Evolutionary conservation across 1,284 basidiomycete genomes (phyloP), one percentile per base, ranked within the genome.

Genomic region (Volvariella volvacea): DNA sequence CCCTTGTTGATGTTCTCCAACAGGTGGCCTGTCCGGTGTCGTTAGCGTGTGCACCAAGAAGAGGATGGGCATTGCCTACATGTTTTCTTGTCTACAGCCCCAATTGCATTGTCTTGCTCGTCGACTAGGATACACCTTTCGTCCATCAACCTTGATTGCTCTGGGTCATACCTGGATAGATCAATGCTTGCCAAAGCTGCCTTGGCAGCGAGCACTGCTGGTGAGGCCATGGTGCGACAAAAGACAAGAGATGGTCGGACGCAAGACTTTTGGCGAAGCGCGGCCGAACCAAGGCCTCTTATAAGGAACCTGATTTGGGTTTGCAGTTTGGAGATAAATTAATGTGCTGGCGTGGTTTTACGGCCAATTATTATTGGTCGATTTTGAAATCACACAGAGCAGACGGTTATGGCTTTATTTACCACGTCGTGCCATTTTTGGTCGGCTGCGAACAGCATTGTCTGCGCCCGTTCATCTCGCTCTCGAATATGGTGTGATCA

Each of bases 1-100:
- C 94, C 94, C 58, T 88, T 85, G 63, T 87, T 83, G 62, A 99
- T 99, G 66, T 96, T 96, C 64, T 88, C 83, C 95, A 99, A 99
- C 43, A 99, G 71, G 69, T 99, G 96, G 63, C 93, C 93, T 94
- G 25, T 28, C 12, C 12, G 25, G 6, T 28, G 25, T 28, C 47
- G 47, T 42, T 34, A 28, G 25, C 37, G 9, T 6, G 40, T 19
- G 30, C 37, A 19, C 39, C 30, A 43, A 47, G 41, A 45, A 9
- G 10, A 25, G 33, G 42, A 46, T 43, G 34, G n/a, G n/a, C n/a
- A n/a, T 19, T 33, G 71, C 86, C 56, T 58, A 92, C 95, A 99
- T 39, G 90, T 93, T 71, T 99, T 99, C 74, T 99, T 99, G 66
- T 92, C 89, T 49, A 87, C 81, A 46, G 95, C 92, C 37, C 94